These are phyloP conservation scores for Debaryomyces coudertii DNA, from an alignment of 1,139 yeast genomes.

Conservation along the genomic window DNA sequence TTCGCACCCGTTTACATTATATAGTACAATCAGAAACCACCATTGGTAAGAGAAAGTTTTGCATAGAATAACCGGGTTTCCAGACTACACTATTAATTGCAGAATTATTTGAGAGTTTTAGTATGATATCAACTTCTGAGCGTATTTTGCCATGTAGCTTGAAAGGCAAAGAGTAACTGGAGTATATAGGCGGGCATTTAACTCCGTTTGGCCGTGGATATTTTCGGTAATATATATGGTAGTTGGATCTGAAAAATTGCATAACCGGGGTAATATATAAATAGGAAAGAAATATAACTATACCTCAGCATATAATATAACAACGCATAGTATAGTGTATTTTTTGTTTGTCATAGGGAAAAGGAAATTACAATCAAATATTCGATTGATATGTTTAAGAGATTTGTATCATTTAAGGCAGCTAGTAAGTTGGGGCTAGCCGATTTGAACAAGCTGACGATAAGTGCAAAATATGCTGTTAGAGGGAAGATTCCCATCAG, in stretches of 20 bases:
- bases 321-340: not conserved
- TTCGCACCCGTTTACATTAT: not conserved
- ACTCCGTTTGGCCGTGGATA: not conserved
- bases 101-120: not conserved
- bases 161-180: not conserved
- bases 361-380: conserved; percentile 9
- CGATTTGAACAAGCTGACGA: conserved; percentile 72
- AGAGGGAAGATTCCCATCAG: conserved; percentile 91
- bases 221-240: not conserved
- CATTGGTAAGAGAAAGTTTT: no score
- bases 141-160: conserved; percentile 2
- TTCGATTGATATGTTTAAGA: conserved; percentile 8
- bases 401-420: conserved; percentile 22
- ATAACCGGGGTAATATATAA: not conserved
- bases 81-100: not conserved
- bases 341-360: not conserved
- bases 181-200: not conserved
- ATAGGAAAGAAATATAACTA: not conserved
- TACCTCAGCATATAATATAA: not conserved
- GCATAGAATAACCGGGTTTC: no score
- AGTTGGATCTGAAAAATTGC: conserved; percentile 1
- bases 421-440: conserved; percentile 24
- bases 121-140: not conserved
- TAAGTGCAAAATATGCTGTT: conserved; percentile 92
- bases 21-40: not conserved